A percentile compares a stretch with the other conserved stretches of the same genome.
Evolutionary conservation across 345 rosid species (phyloP).

Genomic region (Lenwebbia sp.): DNA sequence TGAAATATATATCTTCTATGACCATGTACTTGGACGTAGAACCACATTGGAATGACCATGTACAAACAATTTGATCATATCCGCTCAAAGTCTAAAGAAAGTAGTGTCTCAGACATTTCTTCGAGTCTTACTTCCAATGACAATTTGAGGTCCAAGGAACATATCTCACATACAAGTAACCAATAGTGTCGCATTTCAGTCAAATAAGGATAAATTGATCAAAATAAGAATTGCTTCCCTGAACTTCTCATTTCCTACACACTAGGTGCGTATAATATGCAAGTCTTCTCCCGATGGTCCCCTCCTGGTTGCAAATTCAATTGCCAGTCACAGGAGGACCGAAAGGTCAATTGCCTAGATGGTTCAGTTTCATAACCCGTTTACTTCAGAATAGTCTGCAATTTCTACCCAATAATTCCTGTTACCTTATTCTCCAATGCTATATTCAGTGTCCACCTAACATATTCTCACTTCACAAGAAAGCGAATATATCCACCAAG

Average conservation of each 20-base stretch:
- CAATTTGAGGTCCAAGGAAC: not conserved
- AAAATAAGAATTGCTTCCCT: not conserved
- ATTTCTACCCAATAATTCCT: not conserved
- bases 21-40: not conserved
- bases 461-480: not conserved
- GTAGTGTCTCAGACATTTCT: not conserved
- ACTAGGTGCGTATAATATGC: not conserved
- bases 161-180: not conserved
- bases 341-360: not conserved
- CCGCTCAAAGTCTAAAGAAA: not conserved
- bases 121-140: not conserved
- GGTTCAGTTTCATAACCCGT: not conserved
- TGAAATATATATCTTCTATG: not conserved
- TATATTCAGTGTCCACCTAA: not conserved
- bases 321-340: not conserved
- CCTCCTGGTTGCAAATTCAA: not conserved
- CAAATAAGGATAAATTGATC: not conserved
- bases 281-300: not conserved
- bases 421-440: not conserved
- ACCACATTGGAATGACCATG: not conserved
- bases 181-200: not conserved
- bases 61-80: not conserved
- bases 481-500: not conserved
- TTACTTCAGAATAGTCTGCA: not conserved
- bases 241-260: not conserved